Conservation (phyloP, 306 rosid species). For the Medicago arabica region DNA sequence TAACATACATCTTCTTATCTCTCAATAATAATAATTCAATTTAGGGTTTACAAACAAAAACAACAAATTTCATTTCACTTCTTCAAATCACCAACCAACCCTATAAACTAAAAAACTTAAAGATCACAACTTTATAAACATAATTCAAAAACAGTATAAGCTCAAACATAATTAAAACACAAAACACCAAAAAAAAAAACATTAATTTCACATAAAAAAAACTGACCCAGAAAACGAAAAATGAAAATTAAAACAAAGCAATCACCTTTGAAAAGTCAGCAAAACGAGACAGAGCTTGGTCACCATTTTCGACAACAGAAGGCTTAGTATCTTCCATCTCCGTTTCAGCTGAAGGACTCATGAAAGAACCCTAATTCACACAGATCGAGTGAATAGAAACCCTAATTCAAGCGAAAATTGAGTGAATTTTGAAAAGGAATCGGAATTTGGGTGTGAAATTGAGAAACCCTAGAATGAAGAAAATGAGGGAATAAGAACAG, state of each 20-base stretch:
- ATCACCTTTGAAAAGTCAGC: constrained; percentile 71
- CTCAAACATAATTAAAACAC: neutral
- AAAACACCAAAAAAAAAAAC: neutral
- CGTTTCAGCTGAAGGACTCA: constrained; percentile 52
- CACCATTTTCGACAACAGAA: constrained; percentile 35
- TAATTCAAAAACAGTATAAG: neutral
- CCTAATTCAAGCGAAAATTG: neutral
- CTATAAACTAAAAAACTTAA: neutral
- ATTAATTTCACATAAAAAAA: neutral
- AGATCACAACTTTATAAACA: constrained; percentile 31
- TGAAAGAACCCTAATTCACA: constrained; percentile 48
- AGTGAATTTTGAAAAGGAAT: constrained; percentile 1
- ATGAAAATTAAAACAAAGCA: neutral
- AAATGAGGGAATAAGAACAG: neutral
- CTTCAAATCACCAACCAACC: neutral
- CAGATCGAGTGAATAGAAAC: constrained; percentile 3
- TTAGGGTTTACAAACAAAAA: neutral
- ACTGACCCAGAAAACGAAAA: neutral
- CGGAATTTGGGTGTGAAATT: neutral
- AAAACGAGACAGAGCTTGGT: constrained; percentile 62
- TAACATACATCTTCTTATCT: neutral
- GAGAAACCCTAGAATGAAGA: constrained; percentile 39
- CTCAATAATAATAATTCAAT: neutral
- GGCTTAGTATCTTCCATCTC: constrained; percentile 62
- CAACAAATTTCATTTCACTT: neutral